Conservation (phyloP, 192 early-diverging fungal species). For the Radiomyces spectabilis region DNA sequence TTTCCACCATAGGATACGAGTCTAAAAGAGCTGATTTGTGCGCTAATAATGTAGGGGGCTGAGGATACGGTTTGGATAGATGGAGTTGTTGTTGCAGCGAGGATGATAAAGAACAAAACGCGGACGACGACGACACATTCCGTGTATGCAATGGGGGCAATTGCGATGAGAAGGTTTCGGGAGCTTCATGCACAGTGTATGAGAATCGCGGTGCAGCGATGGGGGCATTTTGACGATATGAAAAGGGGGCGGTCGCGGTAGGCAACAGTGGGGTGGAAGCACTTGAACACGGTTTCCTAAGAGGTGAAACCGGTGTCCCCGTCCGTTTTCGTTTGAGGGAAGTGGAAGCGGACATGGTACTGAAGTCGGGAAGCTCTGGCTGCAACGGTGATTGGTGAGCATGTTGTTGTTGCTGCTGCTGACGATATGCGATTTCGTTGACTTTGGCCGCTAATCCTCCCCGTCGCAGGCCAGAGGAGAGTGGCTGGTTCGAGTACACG, state of each 20-base stretch:
- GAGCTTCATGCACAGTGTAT: too few relatives aligned
- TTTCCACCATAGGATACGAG: slow-evolving; percentile 12
- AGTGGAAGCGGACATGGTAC: slow-evolving; percentile 10
- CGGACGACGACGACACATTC: not conserved
- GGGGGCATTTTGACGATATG: too few relatives aligned
- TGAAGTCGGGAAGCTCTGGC: slow-evolving; percentile 8
- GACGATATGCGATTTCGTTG: slow-evolving; percentile 4
- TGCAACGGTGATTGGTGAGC: not conserved
- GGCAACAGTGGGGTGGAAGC: too few relatives aligned
- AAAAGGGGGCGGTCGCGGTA: too few relatives aligned
- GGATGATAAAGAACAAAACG: not conserved
- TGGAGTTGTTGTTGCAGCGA: slow-evolving; percentile 7
- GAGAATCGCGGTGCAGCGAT: too few relatives aligned
- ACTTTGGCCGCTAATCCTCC: slow-evolving; percentile 12
- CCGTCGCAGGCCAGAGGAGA: not conserved
- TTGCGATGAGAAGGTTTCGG: too few relatives aligned
- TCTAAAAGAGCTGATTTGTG: too few relatives aligned
- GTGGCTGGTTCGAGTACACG: not conserved
- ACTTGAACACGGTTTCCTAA: too few relatives aligned
- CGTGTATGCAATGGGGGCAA: too few relatives aligned
- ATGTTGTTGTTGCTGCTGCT: not conserved
- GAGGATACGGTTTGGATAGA: too few relatives aligned
- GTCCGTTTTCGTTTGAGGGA: slow-evolving; percentile 17
- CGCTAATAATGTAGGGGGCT: too few relatives aligned
- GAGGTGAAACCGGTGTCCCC: not conserved